Evolutionary conservation across 2,329 filamentous ascomycete species (phyloP).

Genomic region (Exophiala spinifera): DNA sequence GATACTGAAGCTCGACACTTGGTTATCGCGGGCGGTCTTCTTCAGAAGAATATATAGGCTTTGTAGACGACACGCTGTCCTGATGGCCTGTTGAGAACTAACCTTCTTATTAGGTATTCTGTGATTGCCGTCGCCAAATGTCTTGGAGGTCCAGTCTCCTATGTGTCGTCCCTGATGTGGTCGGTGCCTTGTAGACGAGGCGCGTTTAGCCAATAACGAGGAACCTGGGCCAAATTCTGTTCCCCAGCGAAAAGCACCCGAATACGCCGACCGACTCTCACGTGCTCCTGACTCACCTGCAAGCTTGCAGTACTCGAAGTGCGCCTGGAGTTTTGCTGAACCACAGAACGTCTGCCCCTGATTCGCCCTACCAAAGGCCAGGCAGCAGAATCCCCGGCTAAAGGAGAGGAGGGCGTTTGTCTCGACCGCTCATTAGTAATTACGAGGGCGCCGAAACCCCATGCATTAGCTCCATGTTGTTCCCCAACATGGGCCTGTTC

Average conservation of each 20-base stretch:
- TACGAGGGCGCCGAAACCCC: neutral
- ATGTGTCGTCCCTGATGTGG: neutral
- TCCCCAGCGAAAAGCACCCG: neutral
- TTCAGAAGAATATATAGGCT: too few relatives aligned
- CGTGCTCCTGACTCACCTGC: too few relatives aligned
- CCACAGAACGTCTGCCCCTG: too few relatives aligned
- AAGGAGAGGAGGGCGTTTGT: too few relatives aligned
- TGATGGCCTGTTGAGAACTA: neutral
- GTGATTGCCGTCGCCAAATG: too few relatives aligned
- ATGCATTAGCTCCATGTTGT: neutral
- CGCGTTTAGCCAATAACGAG: neutral
- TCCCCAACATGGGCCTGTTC: neutral
- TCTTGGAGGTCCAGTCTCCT: neutral
- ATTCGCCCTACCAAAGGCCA: too few relatives aligned
- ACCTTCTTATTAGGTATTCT: neutral
- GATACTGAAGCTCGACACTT: neutral
- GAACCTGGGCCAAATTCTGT: conserved; percentile 3
- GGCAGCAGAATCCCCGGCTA: too few relatives aligned
- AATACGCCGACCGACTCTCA: neutral
- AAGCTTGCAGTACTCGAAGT: too few relatives aligned
- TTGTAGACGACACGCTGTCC: too few relatives aligned
- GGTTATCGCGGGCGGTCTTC: conserved; percentile 1
- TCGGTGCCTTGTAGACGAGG: conserved; percentile 1
- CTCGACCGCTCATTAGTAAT: too few relatives aligned
- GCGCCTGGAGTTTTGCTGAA: too few relatives aligned